Evolutionary conservation across 2,329 filamentous ascomycete species (phyloP).

Genomic region (Epichloe glyceriae): DNA sequence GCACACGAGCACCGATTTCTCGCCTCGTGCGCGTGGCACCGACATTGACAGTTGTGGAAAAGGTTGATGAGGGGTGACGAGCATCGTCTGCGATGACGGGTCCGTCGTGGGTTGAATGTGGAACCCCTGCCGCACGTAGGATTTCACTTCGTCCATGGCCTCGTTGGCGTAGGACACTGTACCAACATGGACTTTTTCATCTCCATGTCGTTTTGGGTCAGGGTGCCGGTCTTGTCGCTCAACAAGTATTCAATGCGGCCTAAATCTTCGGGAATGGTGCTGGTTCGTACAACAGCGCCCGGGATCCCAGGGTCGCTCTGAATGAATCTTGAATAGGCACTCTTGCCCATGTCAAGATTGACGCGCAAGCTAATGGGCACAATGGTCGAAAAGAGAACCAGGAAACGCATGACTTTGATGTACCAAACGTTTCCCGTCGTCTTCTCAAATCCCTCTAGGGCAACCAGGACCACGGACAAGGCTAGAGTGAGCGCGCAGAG

Average conservation of each 20-base stretch:
- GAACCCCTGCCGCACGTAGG: conserved; percentile 79
- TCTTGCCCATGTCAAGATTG: conserved; percentile 94
- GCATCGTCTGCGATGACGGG: conserved; percentile 28
- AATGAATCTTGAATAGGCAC: conserved; percentile 90
- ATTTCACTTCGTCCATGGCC: conserved; percentile 91
- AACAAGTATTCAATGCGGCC: conserved; percentile 92
- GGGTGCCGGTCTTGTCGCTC: conserved; percentile 94
- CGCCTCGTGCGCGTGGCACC: conserved; percentile 70
- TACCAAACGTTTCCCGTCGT: conserved; percentile 68
- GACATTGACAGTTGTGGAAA: conserved; percentile 45
- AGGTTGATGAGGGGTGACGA: conserved; percentile 65
- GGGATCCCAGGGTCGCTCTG: conserved; percentile 82
- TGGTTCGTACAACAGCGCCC: conserved; percentile 86
- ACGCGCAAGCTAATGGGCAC: conserved; percentile 94
- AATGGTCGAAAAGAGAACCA: conserved; percentile 98
- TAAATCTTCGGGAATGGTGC: conserved; percentile 92
- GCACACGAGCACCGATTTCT: conserved; percentile 86
- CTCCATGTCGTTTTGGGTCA: conserved; percentile 98
- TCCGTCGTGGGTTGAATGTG: conserved; percentile 36
- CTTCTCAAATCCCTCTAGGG: conserved; percentile 65
- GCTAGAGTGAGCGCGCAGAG: conserved; percentile 78
- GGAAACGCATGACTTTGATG: conserved; percentile 92
- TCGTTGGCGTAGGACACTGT: conserved; percentile 98
- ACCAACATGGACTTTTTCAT: conserved; percentile 98
- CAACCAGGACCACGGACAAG: conserved; percentile 78